These are phyloP conservation scores for Trematosphaeria pertusa DNA, from an alignment of 2,329 filamentous ascomycete species.

Conservation along the genomic window DNA sequence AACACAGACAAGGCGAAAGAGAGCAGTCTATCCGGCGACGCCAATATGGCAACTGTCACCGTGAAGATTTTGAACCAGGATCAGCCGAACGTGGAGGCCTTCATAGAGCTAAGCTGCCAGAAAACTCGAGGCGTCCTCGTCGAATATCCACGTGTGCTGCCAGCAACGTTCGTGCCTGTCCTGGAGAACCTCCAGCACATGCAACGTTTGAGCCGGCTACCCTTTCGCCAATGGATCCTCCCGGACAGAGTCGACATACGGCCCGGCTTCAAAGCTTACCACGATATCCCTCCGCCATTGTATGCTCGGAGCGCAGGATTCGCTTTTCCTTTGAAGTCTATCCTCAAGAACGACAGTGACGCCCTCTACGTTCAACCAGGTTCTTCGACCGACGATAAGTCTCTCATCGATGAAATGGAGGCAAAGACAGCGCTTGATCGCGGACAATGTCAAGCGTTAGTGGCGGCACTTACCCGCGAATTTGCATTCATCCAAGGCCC, in stretches of 20 bases:
- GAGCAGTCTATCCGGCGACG: constrained; percentile 13
- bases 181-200: constrained; percentile 33
- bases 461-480: constrained; percentile 60
- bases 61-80: constrained; percentile 23
- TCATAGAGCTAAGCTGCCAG: constrained; percentile 19
- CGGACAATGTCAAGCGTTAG: constrained; percentile 58
- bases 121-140: constrained; percentile 26
- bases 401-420: constrained; percentile 21
- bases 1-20: constrained; percentile 14
- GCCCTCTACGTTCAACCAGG: constrained; percentile 15
- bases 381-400: constrained; percentile 20
- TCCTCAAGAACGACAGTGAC: constrained; percentile 14
- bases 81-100: constrained; percentile 15
- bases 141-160: constrained; percentile 36
- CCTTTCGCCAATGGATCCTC: constrained; percentile 37
- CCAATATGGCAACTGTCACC: constrained; percentile 18
- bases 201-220: constrained; percentile 30
- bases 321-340: constrained; percentile 23
- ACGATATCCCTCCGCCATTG: constrained; percentile 32
- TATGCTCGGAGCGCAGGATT: constrained; percentile 33
- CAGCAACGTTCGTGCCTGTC: constrained; percentile 39
- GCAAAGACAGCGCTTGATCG: constrained; percentile 54
- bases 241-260: constrained; percentile 16
- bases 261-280: not conserved
- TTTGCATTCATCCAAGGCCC: constrained; percentile 73